Conservation (phyloP, 1,284 basidiomycete species). For the Cryptococcus deneoformans region DNA sequence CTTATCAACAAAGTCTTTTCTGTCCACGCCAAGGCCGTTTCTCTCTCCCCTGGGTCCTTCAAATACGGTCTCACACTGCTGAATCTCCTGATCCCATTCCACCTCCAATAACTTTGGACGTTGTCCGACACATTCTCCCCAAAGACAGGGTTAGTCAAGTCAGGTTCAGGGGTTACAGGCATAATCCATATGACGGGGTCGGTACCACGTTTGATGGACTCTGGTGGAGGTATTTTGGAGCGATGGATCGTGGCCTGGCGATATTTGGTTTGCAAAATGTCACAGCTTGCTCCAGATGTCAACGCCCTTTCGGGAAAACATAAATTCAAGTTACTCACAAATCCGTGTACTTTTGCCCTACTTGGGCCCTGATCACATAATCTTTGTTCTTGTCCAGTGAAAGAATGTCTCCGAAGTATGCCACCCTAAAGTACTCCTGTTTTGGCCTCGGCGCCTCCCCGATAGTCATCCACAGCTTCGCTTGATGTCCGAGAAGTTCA, state of each 20-base stretch:
- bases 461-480: conserved; percentile 76
- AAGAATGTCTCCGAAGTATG: conserved; percentile 43
- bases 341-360: conserved; percentile 41
- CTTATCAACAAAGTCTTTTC: conserved; percentile 85
- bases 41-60: conserved; percentile 56
- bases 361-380: conserved; percentile 42
- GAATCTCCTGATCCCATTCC: conserved; percentile 75
- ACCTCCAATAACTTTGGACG: conserved; percentile 64
- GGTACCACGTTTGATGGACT: conserved; percentile 73
- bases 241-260: conserved; percentile 79
- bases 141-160: conserved; percentile 74
- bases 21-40: conserved; percentile 65
- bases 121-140: conserved; percentile 77
- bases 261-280: conserved; percentile 89
- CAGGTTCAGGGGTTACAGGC: conserved; percentile 79
- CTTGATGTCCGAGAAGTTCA: conserved; percentile 80
- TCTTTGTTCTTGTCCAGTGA: conserved; percentile 44
- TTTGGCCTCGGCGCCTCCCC: conserved; percentile 77
- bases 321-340: conserved; percentile 23
- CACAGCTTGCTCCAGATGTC: conserved; percentile 63
- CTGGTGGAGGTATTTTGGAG: conserved; percentile 69
- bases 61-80: conserved; percentile 69
- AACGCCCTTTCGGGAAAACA: not conserved
- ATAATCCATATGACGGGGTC: conserved; percentile 88
- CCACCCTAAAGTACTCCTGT: conserved; percentile 89